Percentiles rank a stretch among this genome's conserved stretches.
Evolutionary conservation across 2,329 filamentous ascomycete species (phyloP).

Genomic region (Aspergillus costaricaensis): DNA sequence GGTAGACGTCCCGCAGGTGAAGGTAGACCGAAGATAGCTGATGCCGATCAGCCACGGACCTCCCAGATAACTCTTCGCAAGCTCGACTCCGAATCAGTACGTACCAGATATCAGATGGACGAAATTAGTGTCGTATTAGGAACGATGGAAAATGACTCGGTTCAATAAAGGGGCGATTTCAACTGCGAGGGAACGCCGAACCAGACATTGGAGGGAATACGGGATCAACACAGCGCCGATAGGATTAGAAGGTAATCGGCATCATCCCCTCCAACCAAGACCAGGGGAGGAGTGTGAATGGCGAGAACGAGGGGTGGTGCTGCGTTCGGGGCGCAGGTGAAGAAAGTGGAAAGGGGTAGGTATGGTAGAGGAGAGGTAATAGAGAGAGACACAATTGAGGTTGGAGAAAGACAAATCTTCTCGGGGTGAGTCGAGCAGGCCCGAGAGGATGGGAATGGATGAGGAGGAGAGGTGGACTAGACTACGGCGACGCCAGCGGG

Average conservation of each 20-base stretch:
- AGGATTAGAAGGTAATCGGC: conserved; percentile 19
- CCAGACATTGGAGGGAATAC: conserved; percentile 9
- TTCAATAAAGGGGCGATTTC: conserved; percentile 6
- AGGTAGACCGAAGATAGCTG: conserved; percentile 7
- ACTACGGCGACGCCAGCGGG: conserved; percentile 3
- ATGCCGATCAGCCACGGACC: conserved; percentile 16
- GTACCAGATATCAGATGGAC: conserved; percentile 8
- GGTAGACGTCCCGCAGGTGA: conserved; percentile 3
- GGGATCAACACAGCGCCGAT: conserved; percentile 12
- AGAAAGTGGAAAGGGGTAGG: conserved; percentile 16
- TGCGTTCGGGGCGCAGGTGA: conserved; percentile 11
- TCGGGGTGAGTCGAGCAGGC: conserved; percentile 11
- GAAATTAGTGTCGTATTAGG: neutral
- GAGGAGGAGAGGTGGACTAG: conserved; percentile 7
- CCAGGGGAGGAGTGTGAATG: conserved; percentile 24
- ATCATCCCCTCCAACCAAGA: conserved; percentile 12
- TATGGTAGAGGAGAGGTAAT: conserved; percentile 18
- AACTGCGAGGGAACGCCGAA: conserved; percentile 9
- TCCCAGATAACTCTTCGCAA: neutral
- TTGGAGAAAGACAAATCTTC: conserved; percentile 5
- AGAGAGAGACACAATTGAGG: conserved; percentile 1
- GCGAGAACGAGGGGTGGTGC: conserved; percentile 2
- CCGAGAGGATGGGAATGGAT: conserved; percentile 14
- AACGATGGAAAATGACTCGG: neutral
- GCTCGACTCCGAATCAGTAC: neutral